These are phyloP conservation scores for Dactylella cylindrospora DNA, from an alignment of 2,329 filamentous ascomycete genomes.

Conservation along the genomic window DNA sequence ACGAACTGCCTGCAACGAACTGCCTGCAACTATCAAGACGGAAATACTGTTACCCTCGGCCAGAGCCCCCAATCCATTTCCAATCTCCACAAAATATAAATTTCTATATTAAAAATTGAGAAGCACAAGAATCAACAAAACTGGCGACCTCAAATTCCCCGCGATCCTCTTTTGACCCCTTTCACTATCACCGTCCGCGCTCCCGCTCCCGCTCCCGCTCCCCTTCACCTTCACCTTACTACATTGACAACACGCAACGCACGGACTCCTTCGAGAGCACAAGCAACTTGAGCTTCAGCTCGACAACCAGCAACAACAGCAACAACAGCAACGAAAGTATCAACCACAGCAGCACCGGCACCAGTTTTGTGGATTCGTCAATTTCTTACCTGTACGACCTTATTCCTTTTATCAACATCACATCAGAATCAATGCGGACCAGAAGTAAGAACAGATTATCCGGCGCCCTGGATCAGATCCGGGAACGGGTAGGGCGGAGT, in stretches of 20 bases:
- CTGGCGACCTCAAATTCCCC: neutral
- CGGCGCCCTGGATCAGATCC: conserved; percentile 20
- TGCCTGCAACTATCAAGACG: too few relatives aligned
- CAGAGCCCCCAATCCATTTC: too few relatives aligned
- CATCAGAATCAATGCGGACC: conserved; percentile 18
- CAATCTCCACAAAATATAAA: too few relatives aligned
- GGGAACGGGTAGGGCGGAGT: conserved; percentile 29
- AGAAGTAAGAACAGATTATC: conserved; percentile 30
- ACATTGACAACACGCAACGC: neutral
- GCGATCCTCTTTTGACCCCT: neutral
- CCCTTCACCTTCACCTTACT: neutral
- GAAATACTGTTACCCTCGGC: too few relatives aligned
- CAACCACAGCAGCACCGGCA: too few relatives aligned
- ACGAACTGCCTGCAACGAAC: too few relatives aligned
- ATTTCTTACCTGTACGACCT: conserved; percentile 38
- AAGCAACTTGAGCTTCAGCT: too few relatives aligned
- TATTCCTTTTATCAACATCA: conserved; percentile 19
- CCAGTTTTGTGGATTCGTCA: too few relatives aligned
- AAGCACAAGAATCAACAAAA: too few relatives aligned
- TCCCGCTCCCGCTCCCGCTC: neutral
- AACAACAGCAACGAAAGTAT: conserved; percentile 9
- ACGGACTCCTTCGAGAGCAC: too few relatives aligned
- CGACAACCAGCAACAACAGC: too few relatives aligned
- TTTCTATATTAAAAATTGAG: too few relatives aligned
- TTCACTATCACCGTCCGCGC: neutral